Evolutionary conservation across 805 yeast species (phyloP), one percentile per base, ranked within the genome.

Genomic region (Metschnikowia santaceciliae): DNA sequence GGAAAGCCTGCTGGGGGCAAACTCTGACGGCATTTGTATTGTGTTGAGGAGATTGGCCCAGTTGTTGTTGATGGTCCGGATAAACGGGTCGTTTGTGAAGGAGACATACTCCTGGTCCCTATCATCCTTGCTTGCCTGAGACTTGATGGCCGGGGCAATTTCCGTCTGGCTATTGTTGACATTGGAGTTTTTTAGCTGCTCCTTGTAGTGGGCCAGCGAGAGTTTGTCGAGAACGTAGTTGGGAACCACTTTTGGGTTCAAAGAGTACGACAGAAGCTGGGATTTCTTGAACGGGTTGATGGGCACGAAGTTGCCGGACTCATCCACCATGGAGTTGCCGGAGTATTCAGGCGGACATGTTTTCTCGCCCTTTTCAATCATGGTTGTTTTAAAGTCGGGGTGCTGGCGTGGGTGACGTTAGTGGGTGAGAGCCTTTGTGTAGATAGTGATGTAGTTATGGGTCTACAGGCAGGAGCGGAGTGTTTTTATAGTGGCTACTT

Each of bases 171-270:
- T 50, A 40, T 42, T 55, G 52, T 69, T 68, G 44, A 58, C 65
- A 54, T 70, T 71, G 40, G 57, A 56, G 57, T 69, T 68, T 47
- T 57, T 58, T 35, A 65, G 55, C 57, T 69, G 74, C 20, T 73
- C 75, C 50, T 65, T 68, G 56, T 68, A 68, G 58, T 75, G 74
- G 3, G 67, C 73, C 58, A 67, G 69, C 3, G 76, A 66, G n/a
- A 82, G 61, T 32, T 76, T 75, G 51, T 83, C 86, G 41, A 86
- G 64, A 0, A 81, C 90, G 66, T 81, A 86, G 1, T 86, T 84
- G 1, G 92, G 92, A 20, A 74, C 68, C 30, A 68, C 66, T 39
- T 68, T 69, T 14, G 77, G 67, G 42, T 57, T 60, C 47, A 69
- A 72, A 46, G 64, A 61, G 58, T 74, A 74, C n/a, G 69, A 51